These are phyloP conservation scores for Blumeriella jaapii DNA, from an alignment of 2,329 filamentous ascomycete species.

Conservation along the genomic window DNA sequence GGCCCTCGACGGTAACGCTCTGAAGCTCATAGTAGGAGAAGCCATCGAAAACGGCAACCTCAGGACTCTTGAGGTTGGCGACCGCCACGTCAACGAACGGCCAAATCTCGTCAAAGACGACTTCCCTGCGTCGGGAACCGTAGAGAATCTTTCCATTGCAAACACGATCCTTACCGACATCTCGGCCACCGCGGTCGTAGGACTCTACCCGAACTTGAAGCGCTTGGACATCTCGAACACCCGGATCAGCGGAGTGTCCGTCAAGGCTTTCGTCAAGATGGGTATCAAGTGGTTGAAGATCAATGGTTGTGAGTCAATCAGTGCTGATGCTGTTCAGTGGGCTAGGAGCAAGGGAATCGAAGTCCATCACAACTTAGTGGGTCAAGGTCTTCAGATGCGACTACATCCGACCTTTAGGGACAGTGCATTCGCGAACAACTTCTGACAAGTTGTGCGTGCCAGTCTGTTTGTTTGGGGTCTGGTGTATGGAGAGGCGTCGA, in stretches of 20 bases:
- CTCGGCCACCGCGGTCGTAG: slow-evolving; percentile 13
- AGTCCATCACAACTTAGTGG: slow-evolving; percentile 10
- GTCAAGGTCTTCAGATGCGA: not conserved
- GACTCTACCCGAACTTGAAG: slow-evolving; percentile 20
- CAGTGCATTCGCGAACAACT: slow-evolving; percentile 3
- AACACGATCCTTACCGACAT: slow-evolving; percentile 12
- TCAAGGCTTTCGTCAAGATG: slow-evolving; percentile 24
- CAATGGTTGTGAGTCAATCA: slow-evolving; percentile 18
- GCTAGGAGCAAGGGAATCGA: slow-evolving; percentile 22
- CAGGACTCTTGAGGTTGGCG: slow-evolving; percentile 18
- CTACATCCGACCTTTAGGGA: slow-evolving; percentile 1
- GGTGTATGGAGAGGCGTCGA: not conserved
- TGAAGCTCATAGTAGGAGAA: slow-evolving; percentile 11
- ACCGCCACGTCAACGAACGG: slow-evolving; percentile 5
- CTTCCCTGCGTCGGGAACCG: slow-evolving; percentile 17
- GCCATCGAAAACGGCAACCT: slow-evolving; percentile 18
- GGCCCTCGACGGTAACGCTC: slow-evolving; percentile 4
- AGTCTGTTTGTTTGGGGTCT: not conserved
- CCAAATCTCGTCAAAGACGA: slow-evolving; percentile 7
- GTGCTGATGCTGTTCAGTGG: slow-evolving; percentile 26
- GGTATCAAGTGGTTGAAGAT: slow-evolving; percentile 23
- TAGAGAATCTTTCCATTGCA: slow-evolving; percentile 19
- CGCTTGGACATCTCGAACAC: slow-evolving; percentile 21
- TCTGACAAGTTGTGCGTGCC: not conserved
- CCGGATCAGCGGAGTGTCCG: slow-evolving; percentile 26